These are phyloP conservation scores for Annulohypoxylon stygium DNA, from an alignment of 495 filamentous ascomycete genomes.

Conservation along the genomic window DNA sequence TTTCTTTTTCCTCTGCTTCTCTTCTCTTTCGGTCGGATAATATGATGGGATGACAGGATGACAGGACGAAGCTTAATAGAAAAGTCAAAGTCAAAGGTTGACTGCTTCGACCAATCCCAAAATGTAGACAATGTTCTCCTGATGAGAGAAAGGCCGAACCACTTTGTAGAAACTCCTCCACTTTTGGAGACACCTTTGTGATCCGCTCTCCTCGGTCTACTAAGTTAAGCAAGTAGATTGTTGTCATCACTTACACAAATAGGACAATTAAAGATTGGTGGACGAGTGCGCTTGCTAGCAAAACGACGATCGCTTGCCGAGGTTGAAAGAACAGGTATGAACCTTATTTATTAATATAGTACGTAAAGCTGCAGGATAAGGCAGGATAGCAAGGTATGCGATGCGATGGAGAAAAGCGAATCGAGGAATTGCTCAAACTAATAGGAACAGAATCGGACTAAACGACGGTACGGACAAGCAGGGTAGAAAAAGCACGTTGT, in stretches of 20 bases:
- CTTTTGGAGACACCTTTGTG: constrained; percentile 3
- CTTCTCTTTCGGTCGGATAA: constrained; percentile 9
- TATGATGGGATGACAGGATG: constrained; percentile 24
- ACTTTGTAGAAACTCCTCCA: constrained; percentile 23
- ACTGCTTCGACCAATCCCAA: constrained; percentile 25
- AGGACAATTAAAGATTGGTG: constrained; percentile 18
- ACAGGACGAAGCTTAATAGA: constrained; percentile 16
- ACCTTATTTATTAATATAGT: constrained; percentile 49
- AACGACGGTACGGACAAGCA: constrained; percentile 30
- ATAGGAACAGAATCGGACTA: constrained; percentile 25
- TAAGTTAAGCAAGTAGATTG: constrained; percentile 29
- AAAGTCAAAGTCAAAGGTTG: constrained; percentile 6
- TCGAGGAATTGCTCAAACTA: constrained; percentile 32
- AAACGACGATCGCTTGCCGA: constrained; percentile 26
- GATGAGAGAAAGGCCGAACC: constrained; percentile 24
- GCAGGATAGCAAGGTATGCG: constrained; percentile 23
- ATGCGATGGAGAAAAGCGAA: constrained; percentile 41
- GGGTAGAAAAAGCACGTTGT: constrained; percentile 38
- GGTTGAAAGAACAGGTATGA: constrained; percentile 30
- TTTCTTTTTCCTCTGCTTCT: background rate
- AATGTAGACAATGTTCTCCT: background rate
- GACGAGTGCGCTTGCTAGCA: constrained; percentile 28
- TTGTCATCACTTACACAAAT: constrained; percentile 40
- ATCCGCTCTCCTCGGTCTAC: constrained; percentile 4
- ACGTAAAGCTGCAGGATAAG: constrained; percentile 41